Evolutionary conservation across 2,329 filamentous ascomycete species (phyloP).

Genomic region (Penicillium sp.): DNA sequence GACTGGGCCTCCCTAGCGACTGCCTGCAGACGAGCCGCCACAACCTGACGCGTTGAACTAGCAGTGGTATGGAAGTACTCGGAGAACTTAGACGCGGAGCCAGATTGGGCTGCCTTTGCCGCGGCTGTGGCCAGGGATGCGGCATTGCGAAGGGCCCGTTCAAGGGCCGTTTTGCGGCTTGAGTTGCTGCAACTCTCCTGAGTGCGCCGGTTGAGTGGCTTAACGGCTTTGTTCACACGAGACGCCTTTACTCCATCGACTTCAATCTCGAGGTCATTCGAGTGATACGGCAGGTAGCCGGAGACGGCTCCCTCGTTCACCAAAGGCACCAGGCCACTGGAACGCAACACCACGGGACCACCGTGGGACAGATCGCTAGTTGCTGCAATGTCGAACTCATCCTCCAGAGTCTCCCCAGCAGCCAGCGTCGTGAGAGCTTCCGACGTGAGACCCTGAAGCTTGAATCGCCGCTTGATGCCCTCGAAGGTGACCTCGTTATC

Average conservation of each 20-base stretch:
- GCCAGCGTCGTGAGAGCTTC: constrained; percentile 37
- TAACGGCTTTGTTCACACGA: constrained; percentile 53
- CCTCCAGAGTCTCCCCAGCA: constrained; percentile 34
- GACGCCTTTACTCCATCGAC: constrained; percentile 62
- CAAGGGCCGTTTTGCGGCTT: constrained; percentile 49
- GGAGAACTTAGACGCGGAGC: constrained; percentile 38
- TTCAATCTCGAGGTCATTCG: constrained; percentile 61
- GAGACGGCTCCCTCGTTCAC: constrained; percentile 57
- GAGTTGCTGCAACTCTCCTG: constrained; percentile 61
- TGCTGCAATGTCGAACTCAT: constrained; percentile 43
- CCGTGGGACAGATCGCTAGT: constrained; percentile 49
- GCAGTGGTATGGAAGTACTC: constrained; percentile 67
- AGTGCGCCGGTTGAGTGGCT: constrained; percentile 48
- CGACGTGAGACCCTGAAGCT: constrained; percentile 31
- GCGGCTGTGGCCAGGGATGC: constrained; percentile 52
- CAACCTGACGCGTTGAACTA: constrained; percentile 50
- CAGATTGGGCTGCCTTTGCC: constrained; percentile 54
- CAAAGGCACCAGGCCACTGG: constrained; percentile 61
- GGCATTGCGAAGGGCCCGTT: constrained; percentile 60
- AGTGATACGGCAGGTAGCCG: constrained; percentile 60
- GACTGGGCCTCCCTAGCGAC: constrained; percentile 61
- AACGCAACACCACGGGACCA: constrained; percentile 61
- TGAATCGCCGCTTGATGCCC: constrained; percentile 37
- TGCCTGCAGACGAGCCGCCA: constrained; percentile 56
- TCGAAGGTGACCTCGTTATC: constrained; percentile 37